phyloP scores from a whole-genome alignment of 495 filamentous ascomycete species.

The Penicillium odoratum region DNA sequence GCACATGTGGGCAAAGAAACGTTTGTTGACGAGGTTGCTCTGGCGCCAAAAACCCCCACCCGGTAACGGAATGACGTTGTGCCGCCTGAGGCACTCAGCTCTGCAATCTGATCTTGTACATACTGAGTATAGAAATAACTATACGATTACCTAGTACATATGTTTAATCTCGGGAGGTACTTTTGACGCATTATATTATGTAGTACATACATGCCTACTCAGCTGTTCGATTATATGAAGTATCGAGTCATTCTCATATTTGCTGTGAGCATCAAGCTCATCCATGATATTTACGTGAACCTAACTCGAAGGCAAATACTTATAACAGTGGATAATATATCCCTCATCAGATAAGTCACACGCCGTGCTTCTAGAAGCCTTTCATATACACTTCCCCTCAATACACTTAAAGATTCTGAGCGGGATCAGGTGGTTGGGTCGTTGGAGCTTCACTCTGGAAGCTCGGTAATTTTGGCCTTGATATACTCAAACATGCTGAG shows the following conservation, averaged over 20 bases:
- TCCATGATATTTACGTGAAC: slow-evolving; percentile 29
- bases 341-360: neutral
- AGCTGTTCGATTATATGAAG: neutral
- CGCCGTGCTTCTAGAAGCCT: neutral
- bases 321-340: neutral
- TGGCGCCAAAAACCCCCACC: slow-evolving; percentile 23
- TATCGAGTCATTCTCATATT: slow-evolving; percentile 28
- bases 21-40: slow-evolving; percentile 41
- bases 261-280: slow-evolving; percentile 25
- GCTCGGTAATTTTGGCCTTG: slow-evolving; percentile 41
- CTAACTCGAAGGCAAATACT: neutral
- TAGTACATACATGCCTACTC: too few species aligned
- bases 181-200: too few species aligned
- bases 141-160: neutral
- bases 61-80: slow-evolving; percentile 43
- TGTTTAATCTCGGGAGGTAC: too few species aligned
- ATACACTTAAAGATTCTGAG: slow-evolving; percentile 45
- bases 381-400: slow-evolving; percentile 15
- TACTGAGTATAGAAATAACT: neutral
- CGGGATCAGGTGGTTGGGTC: neutral
- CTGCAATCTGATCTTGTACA: neutral
- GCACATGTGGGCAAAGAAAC: slow-evolving; percentile 14
- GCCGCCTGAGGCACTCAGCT: slow-evolving; percentile 24
- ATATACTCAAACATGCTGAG: slow-evolving; percentile 49
- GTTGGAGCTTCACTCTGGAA: slow-evolving; percentile 17